A percentile compares a stretch with the other conserved stretches of the same genome.
phyloP scores from a whole-genome alignment of 768 basidiomycete species.

The Tubosaeta brunneosetosa region DNA sequence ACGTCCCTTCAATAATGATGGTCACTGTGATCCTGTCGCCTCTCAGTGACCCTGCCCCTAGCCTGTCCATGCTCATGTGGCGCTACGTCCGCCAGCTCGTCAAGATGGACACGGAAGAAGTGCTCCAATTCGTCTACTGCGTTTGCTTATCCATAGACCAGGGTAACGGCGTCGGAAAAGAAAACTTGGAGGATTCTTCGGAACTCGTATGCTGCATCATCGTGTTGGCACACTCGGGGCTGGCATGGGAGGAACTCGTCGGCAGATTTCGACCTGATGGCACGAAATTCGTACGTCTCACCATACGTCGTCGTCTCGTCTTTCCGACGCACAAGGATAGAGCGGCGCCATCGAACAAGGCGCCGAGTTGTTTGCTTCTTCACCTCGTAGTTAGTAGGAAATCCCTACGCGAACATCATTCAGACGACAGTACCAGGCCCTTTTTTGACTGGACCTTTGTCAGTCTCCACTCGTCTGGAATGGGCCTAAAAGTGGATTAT shows the following conservation, averaged over 20 bases:
- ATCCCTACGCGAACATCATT: no score
- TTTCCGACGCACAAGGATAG: conserved; percentile 37
- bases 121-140: conserved; percentile 91
- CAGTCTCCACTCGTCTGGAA: no score
- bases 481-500: no score
- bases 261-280: conserved; percentile 92
- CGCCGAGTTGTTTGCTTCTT: no score
- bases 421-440: no score
- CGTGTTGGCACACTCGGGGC: conserved; percentile 69
- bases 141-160: conserved; percentile 77
- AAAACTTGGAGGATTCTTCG: conserved; percentile 80
- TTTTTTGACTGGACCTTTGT: no score
- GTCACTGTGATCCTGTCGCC: conserved; percentile 62
- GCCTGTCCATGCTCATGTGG: conserved; percentile 82
- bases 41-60: conserved; percentile 65
- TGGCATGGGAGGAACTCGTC: conserved; percentile 88
- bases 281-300: conserved; percentile 69
- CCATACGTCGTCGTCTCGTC: background rate
- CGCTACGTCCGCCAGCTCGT: conserved; percentile 92
- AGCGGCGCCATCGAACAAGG: conserved; percentile 86
- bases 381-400: no score
- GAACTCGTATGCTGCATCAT: conserved; percentile 75
- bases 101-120: conserved; percentile 89
- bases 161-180: conserved; percentile 63
- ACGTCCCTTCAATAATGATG: background rate